These are phyloP conservation scores for Sporobolomyces roseus DNA, from an alignment of 768 basidiomycete species.

Conservation along the genomic window DNA sequence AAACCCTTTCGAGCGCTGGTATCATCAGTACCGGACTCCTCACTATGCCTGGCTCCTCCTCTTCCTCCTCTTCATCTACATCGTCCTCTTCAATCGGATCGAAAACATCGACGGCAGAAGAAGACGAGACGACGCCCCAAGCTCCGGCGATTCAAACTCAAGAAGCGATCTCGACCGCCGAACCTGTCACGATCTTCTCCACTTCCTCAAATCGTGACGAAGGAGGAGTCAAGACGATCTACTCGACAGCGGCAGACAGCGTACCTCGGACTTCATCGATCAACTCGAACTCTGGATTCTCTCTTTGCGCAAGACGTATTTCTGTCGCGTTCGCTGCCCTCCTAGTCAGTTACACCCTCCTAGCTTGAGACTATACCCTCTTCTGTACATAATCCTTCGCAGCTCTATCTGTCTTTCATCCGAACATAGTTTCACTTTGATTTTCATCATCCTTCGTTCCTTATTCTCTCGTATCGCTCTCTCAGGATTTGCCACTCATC, in stretches of 20 bases:
- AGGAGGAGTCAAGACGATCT: slow-evolving; percentile 6
- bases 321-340: no score
- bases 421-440: no score
- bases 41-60: neutral
- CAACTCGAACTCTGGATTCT: neutral
- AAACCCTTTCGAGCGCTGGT: neutral
- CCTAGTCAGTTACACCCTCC: no score
- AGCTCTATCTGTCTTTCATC: no score
- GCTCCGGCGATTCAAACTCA: neutral
- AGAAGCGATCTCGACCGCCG: slow-evolving; percentile 7
- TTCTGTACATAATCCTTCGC: neutral
- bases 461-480: no score
- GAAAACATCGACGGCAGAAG: no score
- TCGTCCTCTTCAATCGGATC: no score
- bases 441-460: no score
- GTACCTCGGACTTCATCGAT: neutral
- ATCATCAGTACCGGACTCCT: neutral
- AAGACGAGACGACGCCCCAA: neutral
- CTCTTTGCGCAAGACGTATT: no score
- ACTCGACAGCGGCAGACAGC: neutral
- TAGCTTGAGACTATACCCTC: neutral
- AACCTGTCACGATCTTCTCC: slow-evolving; percentile 5
- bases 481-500: no score
- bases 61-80: neutral
- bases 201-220: neutral